Evolutionary conservation across 75 land plant genomes (phyloP).

Genomic region (Sequoiadendron giganteum): DNA sequence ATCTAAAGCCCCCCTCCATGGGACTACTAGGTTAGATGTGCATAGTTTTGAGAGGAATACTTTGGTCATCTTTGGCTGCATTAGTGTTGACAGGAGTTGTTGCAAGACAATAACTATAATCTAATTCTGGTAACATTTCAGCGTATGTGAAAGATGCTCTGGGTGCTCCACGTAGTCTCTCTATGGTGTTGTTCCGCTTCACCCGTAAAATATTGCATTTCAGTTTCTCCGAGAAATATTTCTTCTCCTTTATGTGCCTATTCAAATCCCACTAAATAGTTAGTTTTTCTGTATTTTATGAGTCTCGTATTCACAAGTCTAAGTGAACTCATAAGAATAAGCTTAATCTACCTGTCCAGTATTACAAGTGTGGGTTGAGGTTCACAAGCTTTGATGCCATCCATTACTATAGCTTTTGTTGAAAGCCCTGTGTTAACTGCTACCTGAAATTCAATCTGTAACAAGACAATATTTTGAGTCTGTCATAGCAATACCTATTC

Average conservation of each 20-base stretch:
- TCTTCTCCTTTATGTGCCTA: conserved; percentile 47
- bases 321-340: background rate
- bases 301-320: background rate
- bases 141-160: conserved; percentile 12
- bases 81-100: background rate
- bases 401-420: conserved; percentile 17
- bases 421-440: conserved; percentile 22
- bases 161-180: conserved; percentile 21
- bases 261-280: background rate
- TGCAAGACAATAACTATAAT: background rate
- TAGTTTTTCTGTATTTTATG: background rate
- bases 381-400: conserved; percentile 11
- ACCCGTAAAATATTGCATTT: conserved; percentile 34
- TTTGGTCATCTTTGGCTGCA: background rate
- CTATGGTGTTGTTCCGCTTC: conserved; percentile 29
- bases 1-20: background rate
- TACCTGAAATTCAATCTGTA: conserved; percentile 20
- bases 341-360: conserved; percentile 30
- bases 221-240: conserved; percentile 28
- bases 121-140: conserved; percentile 33
- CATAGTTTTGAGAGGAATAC: background rate
- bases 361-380: conserved; percentile 41
- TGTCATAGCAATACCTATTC: background rate
- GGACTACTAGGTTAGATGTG: background rate
- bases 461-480: background rate